phyloP scores from a whole-genome alignment of 371 early-diverging fungal genomes.

The Smittium culicis region DNA sequence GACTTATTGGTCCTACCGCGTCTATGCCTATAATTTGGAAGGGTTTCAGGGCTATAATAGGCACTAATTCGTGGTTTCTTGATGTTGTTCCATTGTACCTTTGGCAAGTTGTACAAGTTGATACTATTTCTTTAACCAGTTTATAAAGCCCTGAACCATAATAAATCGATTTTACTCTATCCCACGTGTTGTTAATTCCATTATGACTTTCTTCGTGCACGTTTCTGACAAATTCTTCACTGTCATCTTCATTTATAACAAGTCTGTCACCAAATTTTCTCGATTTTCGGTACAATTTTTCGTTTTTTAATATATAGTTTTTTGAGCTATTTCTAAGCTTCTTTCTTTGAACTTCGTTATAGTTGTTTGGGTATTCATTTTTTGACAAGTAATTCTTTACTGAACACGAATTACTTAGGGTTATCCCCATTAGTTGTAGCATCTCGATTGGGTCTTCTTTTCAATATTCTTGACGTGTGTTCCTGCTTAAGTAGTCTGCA shows the following conservation, averaged over 20 bases:
- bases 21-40: constrained; percentile 7
- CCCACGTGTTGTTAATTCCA: constrained; percentile 9
- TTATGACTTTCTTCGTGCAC: constrained; percentile 2
- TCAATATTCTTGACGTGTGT: not conserved
- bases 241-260: not conserved
- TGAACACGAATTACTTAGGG: not conserved
- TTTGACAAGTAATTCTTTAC: not conserved
- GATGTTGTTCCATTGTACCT: not conserved
- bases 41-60: constrained; percentile 1
- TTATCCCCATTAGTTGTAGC: not conserved
- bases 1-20: constrained; percentile 9
- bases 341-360: not conserved
- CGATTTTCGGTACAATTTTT: not conserved
- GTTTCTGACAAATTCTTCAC: not conserved
- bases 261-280: not conserved
- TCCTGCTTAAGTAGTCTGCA: constrained; percentile 7
- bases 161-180: not conserved
- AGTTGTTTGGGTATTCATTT: not conserved
- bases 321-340: constrained; percentile 6
- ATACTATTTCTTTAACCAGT: constrained; percentile 4
- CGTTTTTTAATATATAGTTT: constrained; percentile 1
- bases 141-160: not conserved
- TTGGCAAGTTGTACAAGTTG: not conserved
- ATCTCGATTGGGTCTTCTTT: not conserved
- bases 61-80: not conserved